phyloP scores from a whole-genome alignment of 768 basidiomycete species.

The Kwoniella sp. region DNA sequence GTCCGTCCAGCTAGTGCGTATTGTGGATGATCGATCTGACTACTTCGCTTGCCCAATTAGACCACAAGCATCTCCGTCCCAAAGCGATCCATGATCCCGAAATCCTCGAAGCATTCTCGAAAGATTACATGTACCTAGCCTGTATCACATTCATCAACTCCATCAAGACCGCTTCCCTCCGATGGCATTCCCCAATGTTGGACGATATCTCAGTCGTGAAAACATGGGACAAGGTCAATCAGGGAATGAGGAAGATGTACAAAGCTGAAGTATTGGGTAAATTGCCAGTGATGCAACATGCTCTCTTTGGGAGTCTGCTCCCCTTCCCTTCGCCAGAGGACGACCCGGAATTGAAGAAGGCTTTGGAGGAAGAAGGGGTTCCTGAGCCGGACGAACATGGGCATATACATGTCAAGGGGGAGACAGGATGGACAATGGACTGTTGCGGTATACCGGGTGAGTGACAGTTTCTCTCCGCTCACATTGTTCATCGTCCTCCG shows the following conservation, averaged over 20 bases:
- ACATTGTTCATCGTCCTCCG: too few relatives aligned
- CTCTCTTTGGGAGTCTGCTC: slow-evolving; percentile 84
- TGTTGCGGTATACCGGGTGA: slow-evolving; percentile 55
- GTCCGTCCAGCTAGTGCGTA: too few relatives aligned
- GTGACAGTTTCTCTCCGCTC: slow-evolving; percentile 7
- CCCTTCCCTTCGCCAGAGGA: slow-evolving; percentile 47
- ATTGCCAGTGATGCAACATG: slow-evolving; percentile 93
- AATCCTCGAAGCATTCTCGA: slow-evolving; percentile 85
- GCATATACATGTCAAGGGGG: slow-evolving; percentile 45
- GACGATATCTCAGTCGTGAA: slow-evolving; percentile 89
- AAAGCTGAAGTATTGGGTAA: slow-evolving; percentile 90
- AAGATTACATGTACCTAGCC: slow-evolving; percentile 94
- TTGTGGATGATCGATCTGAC: too few relatives aligned
- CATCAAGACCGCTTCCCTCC: slow-evolving; percentile 89
- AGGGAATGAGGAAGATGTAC: slow-evolving; percentile 98
- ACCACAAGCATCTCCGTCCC: slow-evolving; percentile 85
- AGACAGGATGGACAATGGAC: slow-evolving; percentile 54
- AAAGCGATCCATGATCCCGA: slow-evolving; percentile 91
- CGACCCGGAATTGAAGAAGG: slow-evolving; percentile 32
- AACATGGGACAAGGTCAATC: slow-evolving; percentile 90
- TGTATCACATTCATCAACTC: slow-evolving; percentile 96
- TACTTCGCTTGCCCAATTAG: slow-evolving; percentile 59
- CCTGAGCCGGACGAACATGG: slow-evolving; percentile 42
- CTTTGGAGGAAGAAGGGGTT: slow-evolving; percentile 33
- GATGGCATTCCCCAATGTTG: slow-evolving; percentile 99